These are phyloP conservation scores for Leccinellum luteum DNA, from an alignment of 768 basidiomycete genomes.

Conservation along the genomic window DNA sequence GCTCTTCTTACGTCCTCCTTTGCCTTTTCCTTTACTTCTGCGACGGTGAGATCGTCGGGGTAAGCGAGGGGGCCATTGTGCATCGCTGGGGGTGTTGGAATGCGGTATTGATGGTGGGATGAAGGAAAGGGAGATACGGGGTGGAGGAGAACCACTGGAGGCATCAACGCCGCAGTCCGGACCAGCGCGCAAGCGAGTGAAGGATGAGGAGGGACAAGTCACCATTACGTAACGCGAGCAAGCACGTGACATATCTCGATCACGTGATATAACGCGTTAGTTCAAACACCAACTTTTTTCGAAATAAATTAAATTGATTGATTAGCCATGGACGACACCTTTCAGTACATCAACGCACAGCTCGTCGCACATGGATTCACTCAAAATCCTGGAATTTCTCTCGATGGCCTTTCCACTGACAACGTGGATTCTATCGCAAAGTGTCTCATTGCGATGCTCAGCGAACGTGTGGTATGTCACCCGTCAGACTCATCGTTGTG, in stretches of 20 bases:
- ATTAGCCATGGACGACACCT: neutral
- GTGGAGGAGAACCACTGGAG: constrained; percentile 35
- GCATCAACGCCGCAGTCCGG: neutral
- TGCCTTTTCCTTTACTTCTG: constrained; percentile 48
- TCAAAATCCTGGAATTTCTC: constrained; percentile 56
- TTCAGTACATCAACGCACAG: constrained; percentile 81
- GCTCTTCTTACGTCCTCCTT: constrained; percentile 48
- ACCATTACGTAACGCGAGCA: constrained; percentile 25
- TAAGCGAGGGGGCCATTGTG: constrained; percentile 35
- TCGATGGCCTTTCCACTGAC: constrained; percentile 59
- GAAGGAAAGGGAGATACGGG: constrained; percentile 32
- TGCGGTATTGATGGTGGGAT: neutral
- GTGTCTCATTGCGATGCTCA: constrained; percentile 72
- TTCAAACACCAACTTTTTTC: neutral
- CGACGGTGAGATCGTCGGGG: constrained; percentile 35
- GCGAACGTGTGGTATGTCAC: constrained; percentile 69
- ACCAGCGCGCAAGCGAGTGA: neutral
- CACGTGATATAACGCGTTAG: constrained; percentile 33
- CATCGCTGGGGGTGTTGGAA: constrained; percentile 30
- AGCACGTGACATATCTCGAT: constrained; percentile 7
- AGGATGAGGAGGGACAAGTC: constrained; percentile 11
- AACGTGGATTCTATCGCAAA: constrained; percentile 62
- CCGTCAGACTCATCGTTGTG: neutral
- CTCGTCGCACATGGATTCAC: constrained; percentile 80
- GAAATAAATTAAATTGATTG: neutral